phyloP scores from a whole-genome alignment of 345 rosid genomes.

The Brassica rapa region DNA sequence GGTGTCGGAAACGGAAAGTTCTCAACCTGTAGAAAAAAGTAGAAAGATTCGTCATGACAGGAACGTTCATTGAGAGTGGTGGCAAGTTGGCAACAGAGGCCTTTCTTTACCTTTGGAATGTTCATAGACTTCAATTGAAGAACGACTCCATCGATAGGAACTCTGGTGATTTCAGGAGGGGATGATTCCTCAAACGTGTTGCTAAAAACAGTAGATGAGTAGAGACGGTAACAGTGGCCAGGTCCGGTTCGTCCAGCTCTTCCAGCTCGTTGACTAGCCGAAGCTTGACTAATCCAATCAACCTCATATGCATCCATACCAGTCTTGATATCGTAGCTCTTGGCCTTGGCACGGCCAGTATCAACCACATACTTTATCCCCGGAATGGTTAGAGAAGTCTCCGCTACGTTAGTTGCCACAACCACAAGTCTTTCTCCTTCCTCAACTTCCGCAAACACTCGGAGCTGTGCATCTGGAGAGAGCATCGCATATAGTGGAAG shows the following conservation, averaged over 20 bases:
- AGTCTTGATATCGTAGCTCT: slow-evolving; percentile 57
- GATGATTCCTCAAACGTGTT: slow-evolving; percentile 76
- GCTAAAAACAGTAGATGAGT: slow-evolving; percentile 74
- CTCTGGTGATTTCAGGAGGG: slow-evolving; percentile 75
- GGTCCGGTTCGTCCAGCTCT: not conserved
- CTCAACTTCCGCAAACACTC: slow-evolving; percentile 1
- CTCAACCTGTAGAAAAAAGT: slow-evolving; percentile 53
- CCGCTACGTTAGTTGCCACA: not conserved
- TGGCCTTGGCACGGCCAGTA: slow-evolving; percentile 88
- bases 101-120: slow-evolving; percentile 61
- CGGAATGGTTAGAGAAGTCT: slow-evolving; percentile 52
- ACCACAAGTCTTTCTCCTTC: not conserved
- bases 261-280: not conserved
- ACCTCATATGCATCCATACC: not conserved
- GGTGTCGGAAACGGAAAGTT: slow-evolving; percentile 96
- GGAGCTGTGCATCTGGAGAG: not conserved
- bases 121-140: slow-evolving; percentile 88
- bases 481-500: not conserved
- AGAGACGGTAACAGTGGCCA: slow-evolving; percentile 21
- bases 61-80: not conserved
- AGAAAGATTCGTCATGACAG: slow-evolving; percentile 1
- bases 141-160: slow-evolving; percentile 82
- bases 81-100: slow-evolving; percentile 11
- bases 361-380: slow-evolving; percentile 95
- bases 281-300: not conserved